These are phyloP conservation scores for Fraxinus anomala DNA, from an alignment of 257 asterid genomes.

Conservation along the genomic window DNA sequence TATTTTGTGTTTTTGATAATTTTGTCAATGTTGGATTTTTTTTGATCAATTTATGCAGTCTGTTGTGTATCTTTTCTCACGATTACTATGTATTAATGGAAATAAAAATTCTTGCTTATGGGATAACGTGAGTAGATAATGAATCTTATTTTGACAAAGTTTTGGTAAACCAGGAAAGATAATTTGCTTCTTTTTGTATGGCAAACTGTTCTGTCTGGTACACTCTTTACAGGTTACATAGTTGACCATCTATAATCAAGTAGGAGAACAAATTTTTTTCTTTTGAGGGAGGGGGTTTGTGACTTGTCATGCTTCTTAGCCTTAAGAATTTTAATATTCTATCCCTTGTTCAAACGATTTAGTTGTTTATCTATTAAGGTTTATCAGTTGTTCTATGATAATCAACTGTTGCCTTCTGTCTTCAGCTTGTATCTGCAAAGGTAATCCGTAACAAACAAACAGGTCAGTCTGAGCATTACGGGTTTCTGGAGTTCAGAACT, in stretches of 20 bases:
- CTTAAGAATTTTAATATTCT: neutral
- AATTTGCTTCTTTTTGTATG: neutral
- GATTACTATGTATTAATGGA: neutral
- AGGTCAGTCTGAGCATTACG: conserved; percentile 79
- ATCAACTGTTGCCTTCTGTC: conserved; percentile 10
- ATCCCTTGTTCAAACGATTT: neutral
- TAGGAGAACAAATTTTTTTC: neutral
- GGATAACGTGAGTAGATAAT: neutral
- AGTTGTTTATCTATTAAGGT: neutral
- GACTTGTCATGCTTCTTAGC: neutral
- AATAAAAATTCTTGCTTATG: neutral
- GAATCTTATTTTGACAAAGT: neutral
- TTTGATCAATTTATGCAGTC: neutral
- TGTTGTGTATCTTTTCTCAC: neutral
- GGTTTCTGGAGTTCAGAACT: conserved; percentile 76
- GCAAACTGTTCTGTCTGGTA: neutral
- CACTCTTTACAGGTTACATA: neutral
- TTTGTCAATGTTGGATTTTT: neutral
- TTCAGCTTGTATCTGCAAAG: conserved; percentile 69
- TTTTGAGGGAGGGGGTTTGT: neutral
- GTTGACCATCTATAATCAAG: neutral
- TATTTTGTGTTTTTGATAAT: too few relatives aligned
- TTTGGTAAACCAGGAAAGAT: neutral
- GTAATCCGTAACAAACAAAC: conserved; percentile 73
- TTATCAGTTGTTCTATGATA: neutral